A percentile compares a stretch with the other conserved stretches of the same genome.
phyloP scores from a whole-genome alignment of 768 basidiomycete species.

The Tylopilus plumbeoviolaceoides region DNA sequence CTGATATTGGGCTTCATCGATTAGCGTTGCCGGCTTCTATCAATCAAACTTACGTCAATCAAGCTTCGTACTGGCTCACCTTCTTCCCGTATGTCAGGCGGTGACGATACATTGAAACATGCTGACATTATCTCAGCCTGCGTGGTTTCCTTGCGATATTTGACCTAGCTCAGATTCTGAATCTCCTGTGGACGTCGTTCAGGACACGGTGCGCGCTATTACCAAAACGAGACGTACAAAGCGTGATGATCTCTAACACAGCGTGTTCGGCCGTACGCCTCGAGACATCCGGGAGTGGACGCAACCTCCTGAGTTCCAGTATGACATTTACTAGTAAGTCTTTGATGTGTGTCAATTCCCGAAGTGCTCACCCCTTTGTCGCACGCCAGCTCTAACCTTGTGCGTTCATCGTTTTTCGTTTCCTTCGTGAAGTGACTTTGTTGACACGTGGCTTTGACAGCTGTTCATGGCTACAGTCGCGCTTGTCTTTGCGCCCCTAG shows the following conservation, averaged over 20 bases:
- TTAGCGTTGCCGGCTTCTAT: constrained; percentile 68
- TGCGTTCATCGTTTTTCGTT: constrained; percentile 28
- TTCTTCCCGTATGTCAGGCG: constrained; percentile 76
- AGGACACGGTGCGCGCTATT: constrained; percentile 59
- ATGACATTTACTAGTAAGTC: constrained; percentile 77
- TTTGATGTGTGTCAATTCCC: background rate
- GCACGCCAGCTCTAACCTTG: constrained; percentile 49
- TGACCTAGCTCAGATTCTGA: constrained; percentile 93
- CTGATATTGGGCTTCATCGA: constrained; percentile 30
- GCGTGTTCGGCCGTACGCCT: constrained; percentile 82
- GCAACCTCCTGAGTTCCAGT: constrained; percentile 86
- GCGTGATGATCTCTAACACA: constrained; percentile 28
- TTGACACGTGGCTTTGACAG: constrained; percentile 31
- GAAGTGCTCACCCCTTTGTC: background rate
- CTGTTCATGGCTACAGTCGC: constrained; percentile 93
- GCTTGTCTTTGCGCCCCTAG: constrained; percentile 90
- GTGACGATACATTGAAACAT: background rate
- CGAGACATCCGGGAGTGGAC: constrained; percentile 89
- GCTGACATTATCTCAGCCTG: constrained; percentile 43
- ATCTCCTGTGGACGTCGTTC: constrained; percentile 81
- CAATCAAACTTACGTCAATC: constrained; percentile 86
- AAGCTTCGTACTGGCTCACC: constrained; percentile 89
- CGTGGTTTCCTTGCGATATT: constrained; percentile 94
- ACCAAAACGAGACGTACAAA: background rate
- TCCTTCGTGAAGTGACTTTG: background rate